Base-by-base conservation (phyloP, 1,284 basidiomycete species). In the Paramarasmius palmivorus region DNA sequence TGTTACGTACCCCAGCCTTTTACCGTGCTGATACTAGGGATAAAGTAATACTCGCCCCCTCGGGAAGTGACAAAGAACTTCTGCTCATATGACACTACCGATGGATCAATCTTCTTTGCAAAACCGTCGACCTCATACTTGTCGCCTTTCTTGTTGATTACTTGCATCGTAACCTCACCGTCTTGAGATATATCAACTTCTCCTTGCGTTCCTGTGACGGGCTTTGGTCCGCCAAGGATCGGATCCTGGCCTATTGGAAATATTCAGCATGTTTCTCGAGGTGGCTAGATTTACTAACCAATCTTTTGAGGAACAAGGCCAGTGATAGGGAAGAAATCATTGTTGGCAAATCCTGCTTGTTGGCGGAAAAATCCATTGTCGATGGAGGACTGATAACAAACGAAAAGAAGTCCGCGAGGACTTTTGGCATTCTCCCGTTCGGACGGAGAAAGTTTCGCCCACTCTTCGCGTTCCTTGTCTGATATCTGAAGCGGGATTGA, bases 361-460 rank as follows among this genome's bases (percentile, higher is more conserved):
- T 67, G 66, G 19, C 57, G 65, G 37, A 59, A 36, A 56, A 70
- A 71, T 14, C 68, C 68, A 14, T 61, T 53, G 42, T 66, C 59
- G 35, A 70, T 44, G 26, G 50, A 53, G 15, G 67, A 65, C 50
- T 64, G 62, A 54, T 71, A 71, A 53, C 64, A 66, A 25, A 59
- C 52, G 50, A 68, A 67, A 19, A 65, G 57, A n/a, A 70, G 63
- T 19, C 66, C 65, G 23, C 66, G 59, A 15, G 10, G 26, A 5
- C 25, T 14, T 5, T n/a, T 26, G 10, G 45, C 26, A 17, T 29
- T 29, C 45, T 47, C 32, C 15, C 7, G n/a, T 20, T 47, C 12
- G 25, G 14, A 22, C 12, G 19, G 8, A 29, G 25, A 7, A 4
- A 15, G 10, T 29, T 9, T 46, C 47, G 35, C 20, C 47, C 34